These are phyloP conservation scores for Calonectria hongkongensis DNA, from an alignment of 2,329 filamentous ascomycete genomes.

Conservation along the genomic window DNA sequence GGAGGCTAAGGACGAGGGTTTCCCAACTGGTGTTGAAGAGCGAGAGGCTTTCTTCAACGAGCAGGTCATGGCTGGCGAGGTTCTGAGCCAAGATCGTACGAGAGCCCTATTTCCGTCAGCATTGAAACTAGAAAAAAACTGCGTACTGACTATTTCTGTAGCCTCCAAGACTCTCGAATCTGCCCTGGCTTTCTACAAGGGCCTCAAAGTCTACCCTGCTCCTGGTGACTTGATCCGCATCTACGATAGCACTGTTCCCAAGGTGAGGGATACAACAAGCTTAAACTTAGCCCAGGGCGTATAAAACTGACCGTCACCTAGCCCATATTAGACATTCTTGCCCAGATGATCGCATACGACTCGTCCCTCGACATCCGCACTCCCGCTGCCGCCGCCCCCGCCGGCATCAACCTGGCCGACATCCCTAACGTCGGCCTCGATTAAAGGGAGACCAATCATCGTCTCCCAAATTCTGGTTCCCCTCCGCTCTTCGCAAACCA, in stretches of 20 bases:
- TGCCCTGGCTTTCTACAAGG: constrained; percentile 97
- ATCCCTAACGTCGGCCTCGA: constrained; percentile 73
- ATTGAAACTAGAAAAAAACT: neutral
- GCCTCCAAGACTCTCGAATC: constrained; percentile 85
- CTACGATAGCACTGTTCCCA: constrained; percentile 98
- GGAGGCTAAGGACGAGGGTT: constrained; percentile 91
- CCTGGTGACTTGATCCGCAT: constrained; percentile 95
- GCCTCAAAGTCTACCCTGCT: constrained; percentile 97
- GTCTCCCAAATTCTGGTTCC: constrained; percentile 40
- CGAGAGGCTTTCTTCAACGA: constrained; percentile 98
- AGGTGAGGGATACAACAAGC: constrained; percentile 72
- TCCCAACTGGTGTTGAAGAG: constrained; percentile 92
- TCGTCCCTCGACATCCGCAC: constrained; percentile 78
- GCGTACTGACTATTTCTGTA: constrained; percentile 58
- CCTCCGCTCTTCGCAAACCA: constrained; percentile 48
- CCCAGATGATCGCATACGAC: constrained; percentile 98
- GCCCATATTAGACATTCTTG: constrained; percentile 95
- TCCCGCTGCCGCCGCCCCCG: constrained; percentile 58
- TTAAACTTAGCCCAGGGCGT: neutral
- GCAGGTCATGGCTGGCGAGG: constrained; percentile 92
- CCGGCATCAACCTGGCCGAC: constrained; percentile 66
- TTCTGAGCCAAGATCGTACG: constrained; percentile 87
- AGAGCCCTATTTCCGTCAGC: constrained; percentile 43
- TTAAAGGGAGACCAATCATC: constrained; percentile 59
- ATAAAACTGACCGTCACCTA: constrained; percentile 61